Base-by-base conservation (phyloP, 2,329 filamentous ascomycete species). In the Neonectria neomacrospora region DNA sequence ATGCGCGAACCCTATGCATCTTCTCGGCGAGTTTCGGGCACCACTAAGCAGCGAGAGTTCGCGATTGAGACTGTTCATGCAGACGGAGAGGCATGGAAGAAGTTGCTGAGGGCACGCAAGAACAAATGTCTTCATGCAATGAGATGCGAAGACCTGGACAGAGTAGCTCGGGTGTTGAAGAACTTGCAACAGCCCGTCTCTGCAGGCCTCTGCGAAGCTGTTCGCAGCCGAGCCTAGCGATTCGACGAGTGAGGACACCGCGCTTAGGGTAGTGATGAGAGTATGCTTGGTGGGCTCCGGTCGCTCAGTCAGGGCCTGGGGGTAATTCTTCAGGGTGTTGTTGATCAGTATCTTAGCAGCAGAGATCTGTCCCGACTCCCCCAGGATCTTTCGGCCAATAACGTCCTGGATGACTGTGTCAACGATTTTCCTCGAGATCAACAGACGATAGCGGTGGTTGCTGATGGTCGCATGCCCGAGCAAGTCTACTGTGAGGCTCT, bases 111-210 rank as follows among this genome's bases (percentile, higher is more conserved):
- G 96, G 71, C 94, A 97, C 14, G 94, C 94, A 45, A 97, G 83
- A 1, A 97, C 92, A 73, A 98, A 96, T 0, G 87, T 88, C 70
- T 95, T 93, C 71, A 98, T 83, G 74, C 94, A 97, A 64, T 92
- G 88, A 5, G 96, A 93, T 1, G 93, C 90, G 72, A 96, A 91
- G 3, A 98, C 89, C 75, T 99, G 96, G 2, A 99, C 96, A 5
- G 94, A 96, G 78, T 98, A 98, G 78, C 93, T 97, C 1, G 94
- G 93, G 78, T 99, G 96, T 71, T 97, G 93, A 26, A 98, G 82
- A 6, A 97, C 92, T 76, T 97, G 94, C 41, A 98, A 82, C 32
- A 99, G 81, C 4, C 91, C 91, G 76, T 99, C 96, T 53, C 95
- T 88, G 75, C 93, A 97, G 14, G 85, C 77, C 67, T 99, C 96